Evolutionary conservation across 2,329 filamentous ascomycete genomes (phyloP), one percentile per base, ranked within the genome.

Genomic region (Thielaviopsis cerberus): DNA sequence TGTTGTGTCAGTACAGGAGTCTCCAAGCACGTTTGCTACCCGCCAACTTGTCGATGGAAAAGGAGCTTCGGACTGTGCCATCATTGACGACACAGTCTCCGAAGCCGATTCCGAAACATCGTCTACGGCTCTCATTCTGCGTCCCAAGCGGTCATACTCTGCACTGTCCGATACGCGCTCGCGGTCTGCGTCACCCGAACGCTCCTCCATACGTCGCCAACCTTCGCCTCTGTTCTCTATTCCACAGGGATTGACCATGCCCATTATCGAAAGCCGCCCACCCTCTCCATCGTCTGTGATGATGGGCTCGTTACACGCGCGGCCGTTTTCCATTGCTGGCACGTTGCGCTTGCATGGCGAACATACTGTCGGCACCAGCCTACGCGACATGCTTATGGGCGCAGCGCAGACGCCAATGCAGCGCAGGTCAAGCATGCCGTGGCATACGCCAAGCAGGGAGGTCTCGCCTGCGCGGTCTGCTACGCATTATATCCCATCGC

Each of bases 271-370:
- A 22, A 48, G 41, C n/a, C 41, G 41, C 1, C 41, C 41, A n/a
- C 22, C 41, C 17, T 48, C 41, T 2, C 41, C 41, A n/a, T 48
- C 41, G 20, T 48, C 54, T 17, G n/a, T 25, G 45, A 24, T 53
- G n/a, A 41, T 34, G 50, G 17, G 10, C 34, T 15, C 30, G n/a
- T 34, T 57, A 4, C 62, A 63, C 27, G 58, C 59, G 26, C 63
- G 62, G 8, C 62, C 62, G 50, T 60, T 62, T 10, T 61, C 63
- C 10, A 65, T 63, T 5, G 62, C 63, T 5, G 62, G 63, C 2
- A 57, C 62, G 11, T 58, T 65, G 6, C 63, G 64, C 1, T 61
- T 65, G 8, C 60, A 62, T 13, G 58, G 61, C 22, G 59, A 63
- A 10, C 37, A 48, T 5, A 51, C 59, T 48, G 25, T 63, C 1